A percentile compares a stretch with the other conserved stretches of the same genome.
Conservation (phyloP, 163 green algal genomes). For the Scenedesmus sp. region DNA sequence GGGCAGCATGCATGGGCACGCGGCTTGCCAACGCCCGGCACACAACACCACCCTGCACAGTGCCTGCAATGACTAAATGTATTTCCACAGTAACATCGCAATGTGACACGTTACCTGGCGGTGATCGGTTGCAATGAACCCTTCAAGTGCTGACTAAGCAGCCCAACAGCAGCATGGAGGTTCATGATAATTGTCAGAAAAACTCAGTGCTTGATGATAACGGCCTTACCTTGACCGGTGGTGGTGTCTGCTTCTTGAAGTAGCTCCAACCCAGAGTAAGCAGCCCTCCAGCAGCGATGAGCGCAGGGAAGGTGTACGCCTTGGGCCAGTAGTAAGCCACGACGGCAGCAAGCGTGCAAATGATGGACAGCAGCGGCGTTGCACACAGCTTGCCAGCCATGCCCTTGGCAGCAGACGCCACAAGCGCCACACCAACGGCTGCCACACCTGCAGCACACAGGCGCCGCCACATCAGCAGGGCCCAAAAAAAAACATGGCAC, state of each 20-base stretch:
- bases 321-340: slow-evolving; percentile 83
- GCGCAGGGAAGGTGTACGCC: slow-evolving; percentile 74
- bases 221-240: slow-evolving; percentile 30
- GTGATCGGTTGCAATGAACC: too few species aligned
- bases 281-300: slow-evolving; percentile 75
- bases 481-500: not conserved
- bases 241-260: slow-evolving; percentile 60
- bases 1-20: not conserved
- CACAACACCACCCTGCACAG: too few species aligned
- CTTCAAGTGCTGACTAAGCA: too few species aligned
- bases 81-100: too few species aligned
- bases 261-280: slow-evolving; percentile 67
- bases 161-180: too few species aligned
- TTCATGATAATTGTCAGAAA: too few species aligned
- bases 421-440: slow-evolving; percentile 89
- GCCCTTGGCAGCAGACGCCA: slow-evolving; percentile 82
- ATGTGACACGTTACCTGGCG: not conserved
- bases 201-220: too few species aligned
- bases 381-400: slow-evolving; percentile 87
- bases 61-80: too few species aligned
- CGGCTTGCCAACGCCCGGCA: too few species aligned
- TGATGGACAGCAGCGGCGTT: slow-evolving; percentile 61
- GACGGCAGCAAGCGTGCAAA: slow-evolving; percentile 77
- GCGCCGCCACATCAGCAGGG: not conserved
- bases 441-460: slow-evolving; percentile 67